Conservation (phyloP, 2,329 filamentous ascomycete genomes). For the Xylariaceae sp. region DNA sequence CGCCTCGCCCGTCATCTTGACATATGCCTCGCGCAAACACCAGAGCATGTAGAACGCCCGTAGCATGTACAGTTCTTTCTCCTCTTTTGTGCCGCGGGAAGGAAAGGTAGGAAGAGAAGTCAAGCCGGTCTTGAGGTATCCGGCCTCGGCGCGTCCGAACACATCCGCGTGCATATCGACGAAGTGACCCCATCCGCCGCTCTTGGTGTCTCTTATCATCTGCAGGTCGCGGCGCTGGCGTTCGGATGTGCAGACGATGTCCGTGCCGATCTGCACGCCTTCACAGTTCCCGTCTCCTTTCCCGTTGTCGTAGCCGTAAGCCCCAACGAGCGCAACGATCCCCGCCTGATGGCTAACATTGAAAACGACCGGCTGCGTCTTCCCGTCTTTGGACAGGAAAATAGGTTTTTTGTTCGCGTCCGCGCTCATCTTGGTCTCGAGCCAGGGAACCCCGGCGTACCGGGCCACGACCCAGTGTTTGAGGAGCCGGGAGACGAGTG, state of each 20-base stretch:
- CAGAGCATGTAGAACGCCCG: constrained; percentile 73
- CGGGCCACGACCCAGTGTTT: constrained; percentile 67
- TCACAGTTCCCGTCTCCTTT: constrained; percentile 11
- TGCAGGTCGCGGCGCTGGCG: constrained; percentile 57
- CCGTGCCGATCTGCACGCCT: constrained; percentile 58
- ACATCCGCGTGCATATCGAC: constrained; percentile 71
- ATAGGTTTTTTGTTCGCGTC: constrained; percentile 53
- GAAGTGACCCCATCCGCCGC: constrained; percentile 59
- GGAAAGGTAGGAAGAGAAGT: constrained; percentile 24
- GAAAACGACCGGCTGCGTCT: constrained; percentile 55
- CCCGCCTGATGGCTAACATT: constrained; percentile 79
- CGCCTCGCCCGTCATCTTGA: constrained; percentile 79
- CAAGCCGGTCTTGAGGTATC: constrained; percentile 51
- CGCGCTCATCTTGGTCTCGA: constrained; percentile 52
- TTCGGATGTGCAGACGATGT: constrained; percentile 73
- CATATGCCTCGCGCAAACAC: constrained; percentile 76
- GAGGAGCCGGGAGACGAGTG: constrained; percentile 66
- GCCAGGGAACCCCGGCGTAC: constrained; percentile 58
- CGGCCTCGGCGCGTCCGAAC: constrained; percentile 59
- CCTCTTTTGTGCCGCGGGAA: constrained; percentile 26
- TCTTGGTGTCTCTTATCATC: constrained; percentile 51
- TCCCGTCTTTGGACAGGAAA: constrained; percentile 45
- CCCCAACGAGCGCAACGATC: constrained; percentile 63
- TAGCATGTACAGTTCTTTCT: constrained; percentile 57
- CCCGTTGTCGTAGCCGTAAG: constrained; percentile 30